These are phyloP conservation scores for Sarocladium brachiariae DNA, from an alignment of 2,329 filamentous ascomycete species.

Conservation along the genomic window DNA sequence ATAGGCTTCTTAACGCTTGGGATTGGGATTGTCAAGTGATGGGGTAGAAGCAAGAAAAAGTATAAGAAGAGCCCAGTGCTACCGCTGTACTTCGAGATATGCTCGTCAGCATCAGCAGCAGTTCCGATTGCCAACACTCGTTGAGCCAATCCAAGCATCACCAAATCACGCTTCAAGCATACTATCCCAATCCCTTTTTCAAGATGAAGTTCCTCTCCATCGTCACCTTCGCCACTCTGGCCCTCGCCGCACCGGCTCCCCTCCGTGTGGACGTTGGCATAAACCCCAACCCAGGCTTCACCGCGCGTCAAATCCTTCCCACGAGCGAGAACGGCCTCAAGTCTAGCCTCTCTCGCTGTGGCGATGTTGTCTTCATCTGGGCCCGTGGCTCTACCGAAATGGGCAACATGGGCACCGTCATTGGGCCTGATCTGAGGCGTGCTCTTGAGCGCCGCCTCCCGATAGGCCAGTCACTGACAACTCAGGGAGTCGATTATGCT, in stretches of 20 bases:
- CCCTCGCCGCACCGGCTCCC: slow-evolving; percentile 6
- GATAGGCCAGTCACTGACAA: slow-evolving; percentile 14
- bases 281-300: slow-evolving; percentile 8
- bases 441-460: slow-evolving; percentile 15
- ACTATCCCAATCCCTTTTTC: slow-evolving; percentile 3
- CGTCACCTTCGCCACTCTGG: slow-evolving; percentile 6
- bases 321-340: slow-evolving; percentile 11
- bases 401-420: slow-evolving; percentile 17
- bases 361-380: slow-evolving; percentile 18
- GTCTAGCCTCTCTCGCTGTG: slow-evolving; percentile 13
- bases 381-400: slow-evolving; percentile 19
- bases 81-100: neutral
- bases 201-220: slow-evolving; percentile 10
- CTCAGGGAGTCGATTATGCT: slow-evolving; percentile 26
- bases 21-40: too few relatives aligned
- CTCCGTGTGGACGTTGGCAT: neutral
- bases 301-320: slow-evolving; percentile 9
- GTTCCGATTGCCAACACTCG: neutral
- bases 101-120: slow-evolving; percentile 3
- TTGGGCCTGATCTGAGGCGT: slow-evolving; percentile 16
- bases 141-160: too few relatives aligned
- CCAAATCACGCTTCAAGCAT: too few relatives aligned
- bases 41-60: too few relatives aligned
- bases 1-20: too few relatives aligned
- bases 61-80: neutral